Evolutionary conservation across 176 grass and related monocot species (phyloP), one percentile per base, ranked within the genome.

Genomic region (Raddia guianensis): DNA sequence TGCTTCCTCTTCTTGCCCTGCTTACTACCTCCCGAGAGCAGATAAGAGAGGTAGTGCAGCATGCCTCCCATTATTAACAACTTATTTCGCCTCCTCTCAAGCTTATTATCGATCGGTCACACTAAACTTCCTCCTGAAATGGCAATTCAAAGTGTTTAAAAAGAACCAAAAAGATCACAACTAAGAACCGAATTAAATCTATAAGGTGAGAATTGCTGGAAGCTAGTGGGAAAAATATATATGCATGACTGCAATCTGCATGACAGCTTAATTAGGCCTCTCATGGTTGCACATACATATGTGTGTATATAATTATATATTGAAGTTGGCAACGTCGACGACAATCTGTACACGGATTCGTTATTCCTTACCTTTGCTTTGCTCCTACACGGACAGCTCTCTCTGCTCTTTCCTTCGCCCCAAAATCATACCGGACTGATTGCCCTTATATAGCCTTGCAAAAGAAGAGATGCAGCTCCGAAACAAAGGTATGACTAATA

Each of bases 1-100:
- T 97, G 89, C 66, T 72, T 91, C 85, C 55, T 87, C 84, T 85
- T 97, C 70, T 75, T 66, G 40, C 54, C 83, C 71, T 72, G 64
- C 9, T 55, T 64, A 79, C 56, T 44, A 57, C 43, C 49, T 32
- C 81, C 87, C 15, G 86, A 52, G 56, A 94, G 64, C 49, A 80
- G 52, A 37, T 78, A 46, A 35, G 87, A 91, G n/a, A 93, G 68
- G 71, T 76, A 93, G 3, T 90, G 67, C 81, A 90, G 69, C 10
- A 77, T 80, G 32, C 89, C 86, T 91, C 80, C 87, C 91, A 93
- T 93, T 53, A 1, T 12, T 19, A 8, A 10, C 37, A 40, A 40
- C 37, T 5, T 40, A 40, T 40, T 40, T 48, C 45, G 63, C 50
- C n/a, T 56, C n/a, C 20, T 21, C 49, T 72, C 15, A 18, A 52